A percentile compares a stretch with the other conserved stretches of the same genome.
These are phyloP conservation scores for Russula virescens DNA, from an alignment of 768 basidiomycete species.

Conservation along the genomic window DNA sequence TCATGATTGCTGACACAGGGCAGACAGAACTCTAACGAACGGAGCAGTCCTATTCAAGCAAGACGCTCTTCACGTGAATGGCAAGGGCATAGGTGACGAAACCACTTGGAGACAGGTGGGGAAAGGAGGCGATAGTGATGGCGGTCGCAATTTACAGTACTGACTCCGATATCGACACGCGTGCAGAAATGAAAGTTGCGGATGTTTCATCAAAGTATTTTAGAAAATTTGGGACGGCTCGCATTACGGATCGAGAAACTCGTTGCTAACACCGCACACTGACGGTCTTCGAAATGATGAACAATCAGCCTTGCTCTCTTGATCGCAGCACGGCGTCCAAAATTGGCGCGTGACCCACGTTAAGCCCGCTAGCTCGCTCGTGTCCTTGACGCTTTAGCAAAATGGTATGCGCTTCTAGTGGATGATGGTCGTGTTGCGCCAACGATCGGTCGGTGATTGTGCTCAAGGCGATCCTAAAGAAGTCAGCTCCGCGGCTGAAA, in stretches of 20 bases:
- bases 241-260: not conserved
- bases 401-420: not conserved
- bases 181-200: not conserved
- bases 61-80: no score
- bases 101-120: no score
- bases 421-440: no score
- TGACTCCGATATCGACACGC: not conserved
- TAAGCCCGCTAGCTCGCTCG: not conserved
- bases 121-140: no score
- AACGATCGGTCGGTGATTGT: not conserved
- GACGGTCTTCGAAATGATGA: not conserved
- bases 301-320: not conserved
- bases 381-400: not conserved
- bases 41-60: no score
- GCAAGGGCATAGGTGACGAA: no score
- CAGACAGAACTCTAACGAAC: no score
- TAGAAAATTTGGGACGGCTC: not conserved
- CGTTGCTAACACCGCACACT: not conserved
- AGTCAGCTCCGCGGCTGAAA: not conserved
- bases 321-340: not conserved
- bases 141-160: not conserved
- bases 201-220: not conserved
- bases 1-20: no score
- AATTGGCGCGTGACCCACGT: not conserved
- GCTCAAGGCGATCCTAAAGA: not conserved